A percentile compares a stretch with the other conserved stretches of the same genome.
These are phyloP conservation scores for Calocera viscosa DNA, from an alignment of 768 basidiomycete genomes.

Conservation along the genomic window DNA sequence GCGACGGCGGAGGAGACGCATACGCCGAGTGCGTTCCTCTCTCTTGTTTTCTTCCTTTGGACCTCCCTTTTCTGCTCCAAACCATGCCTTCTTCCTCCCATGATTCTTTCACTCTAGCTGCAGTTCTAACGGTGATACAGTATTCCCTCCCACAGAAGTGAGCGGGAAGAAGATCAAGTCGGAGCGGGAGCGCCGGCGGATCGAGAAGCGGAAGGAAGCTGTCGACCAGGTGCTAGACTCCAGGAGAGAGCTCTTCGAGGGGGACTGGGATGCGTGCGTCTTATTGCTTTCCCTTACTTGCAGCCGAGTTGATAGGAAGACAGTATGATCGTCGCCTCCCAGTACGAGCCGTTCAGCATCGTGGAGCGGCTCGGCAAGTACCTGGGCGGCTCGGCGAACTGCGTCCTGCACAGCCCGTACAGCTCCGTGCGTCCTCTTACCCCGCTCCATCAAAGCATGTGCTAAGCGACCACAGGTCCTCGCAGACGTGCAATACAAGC, in stretches of 20 bases:
- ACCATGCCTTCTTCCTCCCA: too few species aligned
- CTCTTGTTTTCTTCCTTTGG: too few species aligned
- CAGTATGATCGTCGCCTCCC: constrained; percentile 67
- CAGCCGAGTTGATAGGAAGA: constrained; percentile 1
- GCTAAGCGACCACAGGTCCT: constrained; percentile 41
- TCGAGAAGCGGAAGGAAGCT: constrained; percentile 67
- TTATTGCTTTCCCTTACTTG: neutral
- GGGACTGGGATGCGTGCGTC: constrained; percentile 78
- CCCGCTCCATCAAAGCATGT: neutral
- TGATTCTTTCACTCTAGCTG: constrained; percentile 12
- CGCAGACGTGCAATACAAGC: constrained; percentile 57
- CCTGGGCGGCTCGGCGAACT: constrained; percentile 70
- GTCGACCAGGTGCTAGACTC: constrained; percentile 47
- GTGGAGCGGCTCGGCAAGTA: constrained; percentile 61
- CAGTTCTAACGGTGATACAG: constrained; percentile 27
- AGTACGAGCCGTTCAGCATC: constrained; percentile 76
- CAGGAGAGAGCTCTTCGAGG: constrained; percentile 69
- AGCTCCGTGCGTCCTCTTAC: constrained; percentile 41
- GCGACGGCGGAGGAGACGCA: constrained; percentile 72
- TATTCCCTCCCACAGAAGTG: constrained; percentile 48
- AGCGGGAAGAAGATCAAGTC: constrained; percentile 45
- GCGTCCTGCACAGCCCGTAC: constrained; percentile 77
- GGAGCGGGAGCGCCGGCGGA: constrained; percentile 54
- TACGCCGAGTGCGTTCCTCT: constrained; percentile 39
- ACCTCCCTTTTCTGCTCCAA: too few species aligned